Percentiles rank a stretch among this genome's conserved stretches.
phyloP scores from a whole-genome alignment of 2,329 filamentous ascomycete species.

The Nannizzia gypsea region DNA sequence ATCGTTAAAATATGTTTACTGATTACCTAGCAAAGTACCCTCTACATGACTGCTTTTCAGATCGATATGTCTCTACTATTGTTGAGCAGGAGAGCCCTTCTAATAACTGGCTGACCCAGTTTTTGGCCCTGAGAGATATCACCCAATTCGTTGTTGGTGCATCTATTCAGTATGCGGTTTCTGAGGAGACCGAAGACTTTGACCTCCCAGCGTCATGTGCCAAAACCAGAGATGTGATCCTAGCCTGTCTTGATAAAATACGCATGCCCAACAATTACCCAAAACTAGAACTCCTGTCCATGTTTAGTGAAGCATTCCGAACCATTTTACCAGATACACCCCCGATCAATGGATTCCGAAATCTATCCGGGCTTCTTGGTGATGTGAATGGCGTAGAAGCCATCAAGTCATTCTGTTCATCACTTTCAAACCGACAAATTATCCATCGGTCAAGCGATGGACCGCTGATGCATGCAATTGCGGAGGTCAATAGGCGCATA shows the following conservation, averaged over 20 bases:
- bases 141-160: conserved; percentile 31
- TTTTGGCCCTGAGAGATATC: conserved; percentile 31
- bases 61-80: conserved; percentile 26
- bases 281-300: conserved; percentile 26
- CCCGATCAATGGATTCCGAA: conserved; percentile 18
- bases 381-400: conserved; percentile 30
- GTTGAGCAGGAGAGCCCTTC: conserved; percentile 21
- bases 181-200: conserved; percentile 26
- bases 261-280: conserved; percentile 26
- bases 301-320: conserved; percentile 28
- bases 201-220: conserved; percentile 26
- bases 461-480: conserved; percentile 28
- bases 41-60: conserved; percentile 25
- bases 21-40: conserved; percentile 25
- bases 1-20: neutral
- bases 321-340: conserved; percentile 31
- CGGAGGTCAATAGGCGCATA: conserved; percentile 27
- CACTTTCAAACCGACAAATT: conserved; percentile 26
- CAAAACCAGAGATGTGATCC: conserved; percentile 28
- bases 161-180: conserved; percentile 29
- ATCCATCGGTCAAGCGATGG: conserved; percentile 32
- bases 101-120: conserved; percentile 30
- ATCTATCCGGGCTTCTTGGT: conserved; percentile 17
- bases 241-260: conserved; percentile 28
- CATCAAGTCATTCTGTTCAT: conserved; percentile 26